Conservation (phyloP, 2,329 filamentous ascomycete genomes). For the Polychaeton citri region DNA sequence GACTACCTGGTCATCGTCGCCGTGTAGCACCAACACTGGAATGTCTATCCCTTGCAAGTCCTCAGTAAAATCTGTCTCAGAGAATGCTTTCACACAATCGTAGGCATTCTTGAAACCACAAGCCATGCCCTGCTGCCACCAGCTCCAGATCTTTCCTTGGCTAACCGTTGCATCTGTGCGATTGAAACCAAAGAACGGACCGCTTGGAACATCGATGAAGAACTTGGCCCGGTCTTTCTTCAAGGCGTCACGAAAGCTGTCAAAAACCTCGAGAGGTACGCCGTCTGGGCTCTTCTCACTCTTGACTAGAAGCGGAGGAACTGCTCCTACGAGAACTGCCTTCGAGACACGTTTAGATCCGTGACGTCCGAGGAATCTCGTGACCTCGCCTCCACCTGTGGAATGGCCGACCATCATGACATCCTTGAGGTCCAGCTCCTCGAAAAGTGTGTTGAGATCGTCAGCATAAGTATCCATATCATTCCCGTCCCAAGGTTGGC, state of each 20-base stretch:
- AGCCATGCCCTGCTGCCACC: conserved; percentile 3
- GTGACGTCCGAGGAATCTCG: conserved; percentile 22
- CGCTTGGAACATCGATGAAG: conserved; percentile 3
- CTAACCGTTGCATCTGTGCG: conserved; percentile 1
- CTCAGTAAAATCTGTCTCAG: conserved; percentile 3
- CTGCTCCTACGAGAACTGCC: conserved; percentile 26
- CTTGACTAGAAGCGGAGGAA: conserved; percentile 1
- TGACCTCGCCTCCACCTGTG: conserved; percentile 30
- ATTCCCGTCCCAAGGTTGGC: conserved; percentile 26
- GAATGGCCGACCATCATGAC: conserved; percentile 23
- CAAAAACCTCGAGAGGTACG: conserved; percentile 1
- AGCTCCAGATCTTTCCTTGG: conserved; percentile 2
- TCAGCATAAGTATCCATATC: conserved; percentile 29
- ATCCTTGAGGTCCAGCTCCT: conserved; percentile 19
- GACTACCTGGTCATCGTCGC: conserved; percentile 3
- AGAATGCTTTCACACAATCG: conserved; percentile 3
- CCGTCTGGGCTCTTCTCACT: background rate
- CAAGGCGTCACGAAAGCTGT: conserved; percentile 2
- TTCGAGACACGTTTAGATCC: conserved; percentile 26
- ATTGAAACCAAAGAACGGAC: conserved; percentile 4
- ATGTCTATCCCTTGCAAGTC: conserved; percentile 2
- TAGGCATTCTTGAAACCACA: conserved; percentile 1
- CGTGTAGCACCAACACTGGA: conserved; percentile 1
- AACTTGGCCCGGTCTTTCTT: conserved; percentile 2
- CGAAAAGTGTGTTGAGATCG: conserved; percentile 25